Percentiles rank a stretch among this genome's conserved stretches.
Evolutionary conservation across 176 grass and related monocot genomes (phyloP).

Genomic region (Coix lacrymajobi): DNA sequence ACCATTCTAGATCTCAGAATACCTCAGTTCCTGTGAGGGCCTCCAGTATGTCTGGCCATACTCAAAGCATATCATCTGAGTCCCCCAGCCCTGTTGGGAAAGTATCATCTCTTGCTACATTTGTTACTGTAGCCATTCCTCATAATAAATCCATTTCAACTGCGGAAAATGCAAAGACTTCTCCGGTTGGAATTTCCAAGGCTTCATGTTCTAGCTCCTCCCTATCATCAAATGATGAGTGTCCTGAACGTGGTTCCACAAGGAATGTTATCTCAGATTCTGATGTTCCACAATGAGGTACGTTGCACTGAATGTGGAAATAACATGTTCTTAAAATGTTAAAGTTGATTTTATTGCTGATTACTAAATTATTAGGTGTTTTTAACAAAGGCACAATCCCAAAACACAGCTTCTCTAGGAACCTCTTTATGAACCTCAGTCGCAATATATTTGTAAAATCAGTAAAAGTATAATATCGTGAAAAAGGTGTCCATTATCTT

Average conservation of each 20-base stretch:
- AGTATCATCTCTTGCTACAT: constrained; percentile 17
- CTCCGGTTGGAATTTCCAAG: constrained; percentile 12
- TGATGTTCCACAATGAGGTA: constrained; percentile 47
- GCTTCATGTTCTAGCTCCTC: constrained; percentile 21
- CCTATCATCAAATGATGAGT: constrained; percentile 35
- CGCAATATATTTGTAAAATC: neutral
- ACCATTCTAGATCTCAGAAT: constrained; percentile 40
- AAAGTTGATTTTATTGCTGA: neutral
- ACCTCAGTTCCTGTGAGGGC: neutral
- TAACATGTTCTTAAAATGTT: constrained; percentile 13
- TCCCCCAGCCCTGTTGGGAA: constrained; percentile 28
- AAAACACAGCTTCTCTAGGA: neutral
- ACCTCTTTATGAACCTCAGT: neutral
- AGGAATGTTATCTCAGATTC: constrained; percentile 21
- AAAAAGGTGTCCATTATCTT: neutral
- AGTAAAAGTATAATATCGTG: neutral
- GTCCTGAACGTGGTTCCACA: constrained; percentile 21
- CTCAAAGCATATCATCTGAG: constrained; percentile 39
- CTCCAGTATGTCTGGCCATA: constrained; percentile 15
- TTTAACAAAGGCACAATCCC: neutral
- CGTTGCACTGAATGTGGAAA: constrained; percentile 12
- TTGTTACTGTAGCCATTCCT: neutral
- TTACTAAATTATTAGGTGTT: neutral
- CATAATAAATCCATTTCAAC: constrained; percentile 5
- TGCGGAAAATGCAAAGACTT: constrained; percentile 24